Evolutionary conservation across 495 filamentous ascomycete genomes (phyloP), one percentile per base, ranked within the genome.

Genomic region (Penicillium fimorum): DNA sequence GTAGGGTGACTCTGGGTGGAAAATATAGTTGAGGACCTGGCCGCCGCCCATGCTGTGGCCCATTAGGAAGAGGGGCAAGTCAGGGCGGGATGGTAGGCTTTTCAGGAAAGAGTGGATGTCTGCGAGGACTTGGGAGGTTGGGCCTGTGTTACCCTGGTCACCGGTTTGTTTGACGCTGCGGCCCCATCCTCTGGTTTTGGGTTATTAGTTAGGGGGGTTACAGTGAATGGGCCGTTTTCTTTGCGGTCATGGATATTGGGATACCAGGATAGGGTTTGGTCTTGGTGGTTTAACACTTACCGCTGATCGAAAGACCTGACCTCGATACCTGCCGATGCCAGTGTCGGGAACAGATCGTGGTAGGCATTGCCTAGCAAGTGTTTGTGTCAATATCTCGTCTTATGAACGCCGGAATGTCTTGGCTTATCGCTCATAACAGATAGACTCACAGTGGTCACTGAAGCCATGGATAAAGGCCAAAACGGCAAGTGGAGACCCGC

Each of bases 11-110:
- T 59, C 53, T 15, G 62, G 59, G 40, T 59, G 62, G 35, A 65
- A 56, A 20, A 62, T 41, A 43, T 65, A 61, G 35, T 56, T 67
- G 22, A 67, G 60, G 13, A 84, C 82, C 61, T 91, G 75, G 15
- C 81, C 88, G 44, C 92, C 92, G 67, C 92, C 92, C 86, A 87
- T 91, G 37, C 86, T 90, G 72, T 96, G 91, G 48, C 91, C 91
- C 68, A 90, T 82, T n/a, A 96, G 79, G 72, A 96, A 96, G 18
- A 93, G 67, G 0, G 92, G 90, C 5, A 80, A 62, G 6, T 64
- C 60, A 12, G 65, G 47, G 11, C 79, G 66, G 50, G 77, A 69
- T 24, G 71, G 60, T 18, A 75, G 61, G 20, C 30, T 45, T 22
- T 51, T 29, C 49, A 91, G 75, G 67, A 96, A 84, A 25, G 84